phyloP scores from a whole-genome alignment of 2,329 filamentous ascomycete species.

The Fusarium sp. region DNA sequence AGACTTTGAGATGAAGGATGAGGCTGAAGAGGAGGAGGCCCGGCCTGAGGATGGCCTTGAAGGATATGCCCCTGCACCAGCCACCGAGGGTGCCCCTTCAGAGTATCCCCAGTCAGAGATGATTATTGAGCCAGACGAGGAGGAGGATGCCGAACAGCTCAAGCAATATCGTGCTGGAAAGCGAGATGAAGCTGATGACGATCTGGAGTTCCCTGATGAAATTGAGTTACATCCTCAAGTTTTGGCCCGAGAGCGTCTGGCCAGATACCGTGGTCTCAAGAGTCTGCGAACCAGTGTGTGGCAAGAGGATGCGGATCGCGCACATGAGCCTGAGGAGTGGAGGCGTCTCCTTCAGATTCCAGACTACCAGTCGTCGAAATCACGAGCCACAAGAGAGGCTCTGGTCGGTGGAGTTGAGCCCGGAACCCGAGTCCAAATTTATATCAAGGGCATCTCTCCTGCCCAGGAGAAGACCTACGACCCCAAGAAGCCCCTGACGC shows the following conservation, averaged over 20 bases:
- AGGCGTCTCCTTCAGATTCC: slow-evolving; percentile 85
- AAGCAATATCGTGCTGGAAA: slow-evolving; percentile 85
- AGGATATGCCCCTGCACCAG: slow-evolving; percentile 74
- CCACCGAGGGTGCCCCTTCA: slow-evolving; percentile 84
- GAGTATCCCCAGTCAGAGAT: slow-evolving; percentile 96
- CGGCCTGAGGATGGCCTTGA: slow-evolving; percentile 89
- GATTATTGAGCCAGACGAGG: slow-evolving; percentile 89
- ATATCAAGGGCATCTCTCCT: slow-evolving; percentile 72
- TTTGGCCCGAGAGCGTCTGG: slow-evolving; percentile 85
- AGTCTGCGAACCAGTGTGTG: slow-evolving; percentile 89
- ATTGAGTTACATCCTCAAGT: slow-evolving; percentile 94
- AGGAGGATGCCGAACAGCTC: slow-evolving; percentile 82
- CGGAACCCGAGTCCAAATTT: slow-evolving; percentile 86
- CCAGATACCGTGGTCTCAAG: slow-evolving; percentile 92
- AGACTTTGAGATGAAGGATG: slow-evolving; percentile 73
- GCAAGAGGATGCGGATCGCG: slow-evolving; percentile 89
- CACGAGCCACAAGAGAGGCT: slow-evolving; percentile 83
- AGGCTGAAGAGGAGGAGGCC: slow-evolving; percentile 68
- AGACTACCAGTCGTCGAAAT: slow-evolving; percentile 91
- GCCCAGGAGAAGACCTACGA: slow-evolving; percentile 64
- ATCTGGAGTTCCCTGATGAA: slow-evolving; percentile 96
- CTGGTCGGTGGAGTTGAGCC: slow-evolving; percentile 89
- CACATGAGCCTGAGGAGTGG: slow-evolving; percentile 93
- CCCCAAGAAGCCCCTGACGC: slow-evolving; percentile 71
- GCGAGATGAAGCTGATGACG: slow-evolving; percentile 86